Percentiles rank a stretch among this genome's conserved stretches.
Evolutionary conservation across 495 filamentous ascomycete genomes (phyloP).

Genomic region (Parachaetomium inaequale): DNA sequence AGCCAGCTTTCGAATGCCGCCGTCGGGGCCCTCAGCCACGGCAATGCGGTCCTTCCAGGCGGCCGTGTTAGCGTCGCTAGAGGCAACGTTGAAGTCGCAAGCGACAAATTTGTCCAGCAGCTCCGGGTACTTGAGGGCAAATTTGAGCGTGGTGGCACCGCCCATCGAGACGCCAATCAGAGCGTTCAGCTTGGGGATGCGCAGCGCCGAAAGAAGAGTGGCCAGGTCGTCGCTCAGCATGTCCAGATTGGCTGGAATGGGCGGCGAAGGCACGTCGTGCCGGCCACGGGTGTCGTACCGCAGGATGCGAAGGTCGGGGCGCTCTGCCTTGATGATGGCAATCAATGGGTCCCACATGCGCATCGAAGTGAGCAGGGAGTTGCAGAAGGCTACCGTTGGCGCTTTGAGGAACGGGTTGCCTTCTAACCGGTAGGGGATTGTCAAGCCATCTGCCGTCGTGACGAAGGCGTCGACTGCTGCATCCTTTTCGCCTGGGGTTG

Average conservation of each 20-base stretch:
- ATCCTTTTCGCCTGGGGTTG: slow-evolving; percentile 34
- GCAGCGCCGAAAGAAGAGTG: slow-evolving; percentile 54
- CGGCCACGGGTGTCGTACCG: slow-evolving; percentile 69
- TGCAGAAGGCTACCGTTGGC: slow-evolving; percentile 67
- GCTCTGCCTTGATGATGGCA: slow-evolving; percentile 50
- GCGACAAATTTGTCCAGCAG: slow-evolving; percentile 60
- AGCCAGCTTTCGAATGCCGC: slow-evolving; percentile 57
- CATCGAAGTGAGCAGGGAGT: slow-evolving; percentile 68
- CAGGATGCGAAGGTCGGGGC: slow-evolving; percentile 65
- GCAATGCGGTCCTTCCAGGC: slow-evolving; percentile 75
- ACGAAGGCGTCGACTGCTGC: slow-evolving; percentile 62
- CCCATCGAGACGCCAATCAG: slow-evolving; percentile 75
- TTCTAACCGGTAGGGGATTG: slow-evolving; percentile 69
- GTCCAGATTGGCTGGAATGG: slow-evolving; percentile 52
- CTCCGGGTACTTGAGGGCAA: slow-evolving; percentile 61
- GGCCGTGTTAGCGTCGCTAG: slow-evolving; percentile 63
- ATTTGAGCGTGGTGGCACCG: slow-evolving; percentile 68
- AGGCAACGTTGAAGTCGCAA: slow-evolving; percentile 72
- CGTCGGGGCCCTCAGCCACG: slow-evolving; percentile 58
- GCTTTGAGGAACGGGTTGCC: slow-evolving; percentile 61
- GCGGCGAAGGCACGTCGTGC: slow-evolving; percentile 45
- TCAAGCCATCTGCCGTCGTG: slow-evolving; percentile 65
- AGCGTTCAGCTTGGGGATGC: slow-evolving; percentile 56
- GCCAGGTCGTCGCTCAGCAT: slow-evolving; percentile 63
- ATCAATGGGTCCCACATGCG: slow-evolving; percentile 77